A percentile compares a stretch with the other conserved stretches of the same genome.
phyloP scores from a whole-genome alignment of 257 asterid genomes.

The Voacanga thouarsii region DNA sequence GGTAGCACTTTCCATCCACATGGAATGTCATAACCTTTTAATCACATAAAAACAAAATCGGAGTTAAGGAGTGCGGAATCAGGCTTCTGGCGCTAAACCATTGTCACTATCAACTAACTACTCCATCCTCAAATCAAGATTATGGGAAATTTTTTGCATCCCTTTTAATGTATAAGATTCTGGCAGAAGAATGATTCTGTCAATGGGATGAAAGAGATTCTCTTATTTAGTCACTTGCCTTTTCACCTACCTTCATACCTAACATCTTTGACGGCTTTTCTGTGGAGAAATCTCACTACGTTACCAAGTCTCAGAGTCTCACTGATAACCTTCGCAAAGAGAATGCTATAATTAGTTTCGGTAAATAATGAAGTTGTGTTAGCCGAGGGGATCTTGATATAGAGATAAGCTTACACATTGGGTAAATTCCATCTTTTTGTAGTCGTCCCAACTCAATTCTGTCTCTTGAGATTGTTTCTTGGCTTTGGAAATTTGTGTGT shows the following conservation, averaged over 20 bases:
- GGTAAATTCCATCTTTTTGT: slow-evolving; percentile 90
- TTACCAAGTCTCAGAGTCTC: slow-evolving; percentile 89
- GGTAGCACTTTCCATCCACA: slow-evolving; percentile 99
- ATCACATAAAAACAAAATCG: slow-evolving; percentile 1
- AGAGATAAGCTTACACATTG: slow-evolving; percentile 62
- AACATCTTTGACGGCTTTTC: slow-evolving; percentile 82
- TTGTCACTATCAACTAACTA: not conserved
- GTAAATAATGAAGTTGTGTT: not conserved
- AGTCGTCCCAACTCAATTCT: slow-evolving; percentile 81
- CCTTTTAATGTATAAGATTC: too few species aligned
- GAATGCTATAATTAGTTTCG: not conserved
- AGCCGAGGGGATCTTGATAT: not conserved
- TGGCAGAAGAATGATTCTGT: too few species aligned
- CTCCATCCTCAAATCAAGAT: not conserved
- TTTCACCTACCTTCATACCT: slow-evolving; percentile 62
- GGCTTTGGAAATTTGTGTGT: slow-evolving; percentile 41
- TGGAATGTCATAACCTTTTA: slow-evolving; percentile 95
- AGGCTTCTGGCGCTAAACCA: not conserved
- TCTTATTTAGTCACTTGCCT: not conserved
- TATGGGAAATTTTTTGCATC: not conserved
- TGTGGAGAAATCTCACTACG: slow-evolving; percentile 89
- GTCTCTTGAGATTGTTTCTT: slow-evolving; percentile 42
- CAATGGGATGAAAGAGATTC: not conserved
- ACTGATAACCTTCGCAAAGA: slow-evolving; percentile 49
- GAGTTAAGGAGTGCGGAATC: not conserved